phyloP scores from a whole-genome alignment of 129 eudicot species.

The Escallonia herrerae region DNA sequence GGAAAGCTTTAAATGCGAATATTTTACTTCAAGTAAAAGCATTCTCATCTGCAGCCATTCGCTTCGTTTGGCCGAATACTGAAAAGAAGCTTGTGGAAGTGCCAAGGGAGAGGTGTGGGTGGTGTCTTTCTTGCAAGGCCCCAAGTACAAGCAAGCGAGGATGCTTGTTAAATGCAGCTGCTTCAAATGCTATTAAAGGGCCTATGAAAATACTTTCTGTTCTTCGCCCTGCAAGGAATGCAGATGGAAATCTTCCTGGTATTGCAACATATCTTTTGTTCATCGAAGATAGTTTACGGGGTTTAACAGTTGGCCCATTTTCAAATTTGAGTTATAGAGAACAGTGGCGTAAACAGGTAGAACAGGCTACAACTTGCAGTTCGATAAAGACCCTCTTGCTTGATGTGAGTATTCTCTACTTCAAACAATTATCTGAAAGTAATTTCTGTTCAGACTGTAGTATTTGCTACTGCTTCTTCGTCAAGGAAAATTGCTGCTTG shows the following conservation, averaged over 20 bases:
- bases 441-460: neutral
- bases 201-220: slow-evolving; percentile 49
- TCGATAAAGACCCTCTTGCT: slow-evolving; percentile 66
- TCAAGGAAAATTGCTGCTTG: neutral
- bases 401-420: slow-evolving; percentile 45
- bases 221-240: slow-evolving; percentile 41
- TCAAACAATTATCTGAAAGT: neutral
- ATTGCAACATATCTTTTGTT: slow-evolving; percentile 69
- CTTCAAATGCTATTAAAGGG: slow-evolving; percentile 72
- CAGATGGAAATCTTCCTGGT: slow-evolving; percentile 53
- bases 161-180: slow-evolving; percentile 86
- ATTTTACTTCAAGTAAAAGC: slow-evolving; percentile 73
- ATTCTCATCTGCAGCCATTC: slow-evolving; percentile 58
- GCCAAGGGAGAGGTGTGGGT: slow-evolving; percentile 93
- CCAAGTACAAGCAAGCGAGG: slow-evolving; percentile 66
- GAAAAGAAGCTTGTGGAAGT: slow-evolving; percentile 84
- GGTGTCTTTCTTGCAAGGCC: slow-evolving; percentile 88
- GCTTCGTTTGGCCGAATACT: slow-evolving; percentile 91
- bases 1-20: slow-evolving; percentile 55
- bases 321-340: slow-evolving; percentile 35
- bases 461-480: neutral
- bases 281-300: slow-evolving; percentile 85
- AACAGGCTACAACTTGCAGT: slow-evolving; percentile 53
- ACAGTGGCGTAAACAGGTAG: slow-evolving; percentile 71
- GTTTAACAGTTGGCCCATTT: slow-evolving; percentile 69